phyloP scores from a whole-genome alignment of 495 filamentous ascomycete species.

The Wilcoxina mikolae region DNA sequence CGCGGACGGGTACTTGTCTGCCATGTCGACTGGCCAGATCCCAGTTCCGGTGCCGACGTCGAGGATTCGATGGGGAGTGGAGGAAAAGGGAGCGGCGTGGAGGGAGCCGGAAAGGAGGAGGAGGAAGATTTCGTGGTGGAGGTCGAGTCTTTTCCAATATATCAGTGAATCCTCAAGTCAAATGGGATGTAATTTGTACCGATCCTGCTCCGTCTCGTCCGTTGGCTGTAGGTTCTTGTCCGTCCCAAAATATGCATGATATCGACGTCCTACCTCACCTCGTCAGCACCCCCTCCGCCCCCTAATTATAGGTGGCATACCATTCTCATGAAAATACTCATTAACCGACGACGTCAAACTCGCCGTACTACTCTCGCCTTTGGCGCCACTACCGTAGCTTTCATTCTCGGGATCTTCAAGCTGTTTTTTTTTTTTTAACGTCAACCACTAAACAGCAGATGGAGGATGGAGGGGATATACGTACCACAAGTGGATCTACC shows the following conservation, averaged over 20 bases:
- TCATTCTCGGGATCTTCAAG: not conserved
- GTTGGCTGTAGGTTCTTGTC: not conserved
- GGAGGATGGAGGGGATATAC: no score
- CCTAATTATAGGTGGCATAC: no score
- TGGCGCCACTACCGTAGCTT: not conserved
- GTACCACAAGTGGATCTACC: no score
- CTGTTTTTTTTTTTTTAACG: no score
- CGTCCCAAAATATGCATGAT: not conserved
- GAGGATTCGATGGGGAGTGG: constrained; percentile 33
- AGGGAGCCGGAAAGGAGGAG: constrained; percentile 31
- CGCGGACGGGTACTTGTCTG: constrained; percentile 33
- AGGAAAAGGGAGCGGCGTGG: constrained; percentile 31
- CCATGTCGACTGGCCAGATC: constrained; percentile 31
- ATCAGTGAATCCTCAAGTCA: no score
- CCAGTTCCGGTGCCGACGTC: constrained; percentile 46
- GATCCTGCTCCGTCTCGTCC: not conserved
- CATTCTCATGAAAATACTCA: not conserved
- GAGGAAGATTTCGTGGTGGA: constrained; percentile 10
- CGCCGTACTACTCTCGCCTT: not conserved
- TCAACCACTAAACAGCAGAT: no score
- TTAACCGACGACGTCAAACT: not conserved
- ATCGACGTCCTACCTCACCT: no score
- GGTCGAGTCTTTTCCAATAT: constrained; percentile 15
- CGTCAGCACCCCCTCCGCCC: no score
- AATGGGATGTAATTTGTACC: no score